Evolutionary conservation across 83 land plant genomes (phyloP).

Genomic region (Larix sibirica): DNA sequence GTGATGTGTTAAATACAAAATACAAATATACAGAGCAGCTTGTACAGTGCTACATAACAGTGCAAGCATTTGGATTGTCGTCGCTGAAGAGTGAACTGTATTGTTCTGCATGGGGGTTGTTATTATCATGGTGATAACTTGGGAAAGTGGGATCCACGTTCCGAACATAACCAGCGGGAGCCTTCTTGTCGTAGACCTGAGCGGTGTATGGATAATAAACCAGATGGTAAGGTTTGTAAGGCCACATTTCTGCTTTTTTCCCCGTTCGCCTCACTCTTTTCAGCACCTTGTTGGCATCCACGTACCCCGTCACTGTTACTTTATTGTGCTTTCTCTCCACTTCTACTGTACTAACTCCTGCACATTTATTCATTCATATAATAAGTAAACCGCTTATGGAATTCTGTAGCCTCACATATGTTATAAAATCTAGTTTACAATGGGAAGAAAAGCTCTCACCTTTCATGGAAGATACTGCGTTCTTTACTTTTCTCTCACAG

Average conservation of each 20-base stretch:
- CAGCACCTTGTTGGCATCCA: constrained; percentile 54
- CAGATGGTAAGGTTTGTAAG: constrained; percentile 40
- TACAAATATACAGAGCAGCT: no score
- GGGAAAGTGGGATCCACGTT: constrained; percentile 27
- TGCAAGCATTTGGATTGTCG: background rate
- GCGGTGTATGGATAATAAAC: constrained; percentile 42
- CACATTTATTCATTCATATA: background rate
- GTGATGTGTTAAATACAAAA: no score
- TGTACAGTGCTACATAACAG: background rate
- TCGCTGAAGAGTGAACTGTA: background rate
- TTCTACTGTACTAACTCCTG: constrained; percentile 44
- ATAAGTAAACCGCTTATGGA: no score
- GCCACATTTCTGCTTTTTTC: constrained; percentile 60
- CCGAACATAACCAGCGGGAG: constrained; percentile 41
- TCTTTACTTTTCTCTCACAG: constrained; percentile 15
- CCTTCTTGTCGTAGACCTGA: constrained; percentile 54
- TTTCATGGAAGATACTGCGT: constrained; percentile 1
- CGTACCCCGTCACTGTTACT: constrained; percentile 57
- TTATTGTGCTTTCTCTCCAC: constrained; percentile 38
- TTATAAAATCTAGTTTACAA: no score
- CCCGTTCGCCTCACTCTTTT: constrained; percentile 50
- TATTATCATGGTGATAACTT: background rate
- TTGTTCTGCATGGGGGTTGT: background rate
- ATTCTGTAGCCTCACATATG: no score
- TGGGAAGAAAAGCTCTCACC: background rate